Conservation (phyloP, 768 basidiomycete genomes). For the Cubamyces lactineus region DNA sequence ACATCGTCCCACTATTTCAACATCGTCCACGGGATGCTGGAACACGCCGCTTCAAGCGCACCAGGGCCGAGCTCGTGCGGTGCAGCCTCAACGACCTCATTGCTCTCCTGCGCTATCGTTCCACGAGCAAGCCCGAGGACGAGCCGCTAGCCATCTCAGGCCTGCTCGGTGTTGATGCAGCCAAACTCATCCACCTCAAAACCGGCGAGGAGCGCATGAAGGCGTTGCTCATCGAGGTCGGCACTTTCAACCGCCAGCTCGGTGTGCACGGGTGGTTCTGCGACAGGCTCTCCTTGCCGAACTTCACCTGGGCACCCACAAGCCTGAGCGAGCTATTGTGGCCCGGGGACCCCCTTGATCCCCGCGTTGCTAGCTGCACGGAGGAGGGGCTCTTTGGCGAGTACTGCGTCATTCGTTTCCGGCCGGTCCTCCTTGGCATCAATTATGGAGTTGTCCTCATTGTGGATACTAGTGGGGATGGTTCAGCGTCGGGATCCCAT, state of each 20-base stretch:
- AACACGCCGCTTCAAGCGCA: neutral
- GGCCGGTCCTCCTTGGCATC: neutral
- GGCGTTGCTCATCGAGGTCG: neutral
- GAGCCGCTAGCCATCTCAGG: slow-evolving; percentile 15
- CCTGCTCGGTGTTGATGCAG: slow-evolving; percentile 3
- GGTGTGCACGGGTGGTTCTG: neutral
- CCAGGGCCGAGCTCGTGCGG: neutral
- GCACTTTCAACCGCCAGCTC: neutral
- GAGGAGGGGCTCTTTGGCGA: neutral
- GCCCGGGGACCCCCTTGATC: neutral
- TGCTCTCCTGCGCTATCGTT: neutral
- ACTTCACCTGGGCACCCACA: slow-evolving; percentile 1
- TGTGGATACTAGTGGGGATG: neutral
- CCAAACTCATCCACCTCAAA: neutral
- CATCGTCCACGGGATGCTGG: neutral
- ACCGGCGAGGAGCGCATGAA: slow-evolving; percentile 4
- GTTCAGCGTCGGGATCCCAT: neutral
- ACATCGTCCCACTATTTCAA: neutral
- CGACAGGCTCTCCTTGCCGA: neutral
- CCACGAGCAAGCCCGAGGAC: slow-evolving; percentile 10
- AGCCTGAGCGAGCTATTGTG: neutral
- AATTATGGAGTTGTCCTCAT: neutral
- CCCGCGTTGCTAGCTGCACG: neutral
- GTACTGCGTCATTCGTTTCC: neutral
- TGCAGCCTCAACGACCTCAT: slow-evolving; percentile 3